These are phyloP conservation scores for Fomitopsis schrenkii DNA, from an alignment of 1,284 basidiomycete genomes.

Conservation along the genomic window DNA sequence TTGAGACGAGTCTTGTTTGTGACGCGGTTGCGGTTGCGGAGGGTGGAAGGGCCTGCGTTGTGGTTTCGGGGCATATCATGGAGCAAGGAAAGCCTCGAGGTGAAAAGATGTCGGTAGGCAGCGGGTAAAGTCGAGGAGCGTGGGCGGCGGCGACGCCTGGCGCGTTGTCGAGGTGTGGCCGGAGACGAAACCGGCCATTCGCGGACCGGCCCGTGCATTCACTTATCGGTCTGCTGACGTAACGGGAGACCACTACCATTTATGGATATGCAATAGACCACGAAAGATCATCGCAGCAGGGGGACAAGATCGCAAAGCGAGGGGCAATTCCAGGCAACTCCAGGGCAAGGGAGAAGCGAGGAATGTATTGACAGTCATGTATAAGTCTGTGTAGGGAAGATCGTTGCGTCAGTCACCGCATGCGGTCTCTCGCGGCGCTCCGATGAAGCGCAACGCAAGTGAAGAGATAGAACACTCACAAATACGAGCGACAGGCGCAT, in stretches of 20 bases:
- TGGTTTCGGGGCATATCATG: constrained; percentile 82
- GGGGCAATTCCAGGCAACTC: neutral
- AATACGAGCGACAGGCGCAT: neutral
- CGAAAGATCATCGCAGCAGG: neutral
- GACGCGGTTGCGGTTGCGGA: constrained; percentile 82
- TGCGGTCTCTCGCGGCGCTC: neutral
- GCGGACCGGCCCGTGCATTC: constrained; percentile 5
- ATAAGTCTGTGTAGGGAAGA: neutral
- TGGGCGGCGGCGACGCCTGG: constrained; percentile 23
- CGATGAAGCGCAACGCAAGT: neutral
- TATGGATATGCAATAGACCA: neutral
- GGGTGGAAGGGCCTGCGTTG: constrained; percentile 66
- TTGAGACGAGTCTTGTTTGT: constrained; percentile 89
- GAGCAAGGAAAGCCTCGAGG: constrained; percentile 29
- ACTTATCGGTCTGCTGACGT: constrained; percentile 9
- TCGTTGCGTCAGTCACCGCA: neutral
- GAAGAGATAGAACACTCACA: neutral
- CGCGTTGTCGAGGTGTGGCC: constrained; percentile 16
- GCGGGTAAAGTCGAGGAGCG: constrained; percentile 16
- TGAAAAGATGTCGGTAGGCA: constrained; percentile 13
- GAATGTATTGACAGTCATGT: neutral
- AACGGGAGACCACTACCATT: neutral
- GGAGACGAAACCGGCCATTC: constrained; percentile 8
- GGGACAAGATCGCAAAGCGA: neutral
- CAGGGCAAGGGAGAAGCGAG: neutral